These are phyloP conservation scores for Cladophialophora immunda DNA, from an alignment of 2,329 filamentous ascomycete genomes.

Conservation along the genomic window DNA sequence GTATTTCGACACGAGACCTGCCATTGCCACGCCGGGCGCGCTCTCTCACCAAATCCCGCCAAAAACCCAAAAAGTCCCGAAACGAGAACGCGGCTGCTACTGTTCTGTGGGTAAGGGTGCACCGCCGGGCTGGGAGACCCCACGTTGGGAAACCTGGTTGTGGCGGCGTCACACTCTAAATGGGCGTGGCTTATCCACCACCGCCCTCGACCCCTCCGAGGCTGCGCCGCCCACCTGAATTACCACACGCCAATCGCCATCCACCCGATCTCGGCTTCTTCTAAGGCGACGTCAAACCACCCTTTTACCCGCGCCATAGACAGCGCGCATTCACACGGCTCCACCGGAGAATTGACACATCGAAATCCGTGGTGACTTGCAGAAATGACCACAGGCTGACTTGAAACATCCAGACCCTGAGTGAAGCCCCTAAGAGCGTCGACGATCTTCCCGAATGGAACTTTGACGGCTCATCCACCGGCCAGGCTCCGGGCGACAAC, in stretches of 20 bases:
- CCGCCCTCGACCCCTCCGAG: constrained; percentile 9
- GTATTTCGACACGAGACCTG: constrained; percentile 19
- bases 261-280: constrained; percentile 31
- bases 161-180: constrained; percentile 22
- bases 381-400: constrained; percentile 29
- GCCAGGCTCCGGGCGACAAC: constrained; percentile 92
- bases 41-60: not conserved
- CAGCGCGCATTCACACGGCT: constrained; percentile 19
- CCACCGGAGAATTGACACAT: constrained; percentile 35
- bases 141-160: constrained; percentile 27
- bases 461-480: constrained; percentile 89
- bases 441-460: constrained; percentile 80
- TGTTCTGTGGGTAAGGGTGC: not conserved
- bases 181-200: constrained; percentile 27
- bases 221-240: constrained; percentile 22
- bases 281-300: constrained; percentile 24
- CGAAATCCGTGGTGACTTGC: constrained; percentile 30
- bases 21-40: constrained; percentile 6
- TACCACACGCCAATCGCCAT: constrained; percentile 25
- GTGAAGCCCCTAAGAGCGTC: constrained; percentile 64
- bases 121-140: constrained; percentile 15
- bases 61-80: not conserved
- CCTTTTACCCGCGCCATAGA: constrained; percentile 15
- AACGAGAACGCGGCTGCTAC: not conserved
- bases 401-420: constrained; percentile 64